phyloP scores from a whole-genome alignment of 805 yeast species.

The Ogataea methylovora region DNA sequence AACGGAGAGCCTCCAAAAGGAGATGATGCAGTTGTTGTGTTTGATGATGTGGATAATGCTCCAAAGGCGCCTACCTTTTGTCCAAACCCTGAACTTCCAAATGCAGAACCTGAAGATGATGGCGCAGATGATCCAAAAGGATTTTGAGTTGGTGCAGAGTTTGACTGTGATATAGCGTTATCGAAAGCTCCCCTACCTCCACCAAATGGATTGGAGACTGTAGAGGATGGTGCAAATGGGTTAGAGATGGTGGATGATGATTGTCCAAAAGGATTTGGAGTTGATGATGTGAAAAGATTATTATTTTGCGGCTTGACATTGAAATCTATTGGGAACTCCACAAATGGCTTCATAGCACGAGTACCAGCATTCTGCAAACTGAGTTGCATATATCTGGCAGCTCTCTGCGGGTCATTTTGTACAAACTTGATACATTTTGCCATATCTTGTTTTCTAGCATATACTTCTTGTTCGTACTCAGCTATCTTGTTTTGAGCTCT shows the following conservation, averaged over 20 bases:
- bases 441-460: slow-evolving; percentile 40
- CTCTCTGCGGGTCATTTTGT: slow-evolving; percentile 34
- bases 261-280: slow-evolving; percentile 4
- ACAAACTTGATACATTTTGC: slow-evolving; percentile 31
- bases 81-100: slow-evolving; percentile 3
- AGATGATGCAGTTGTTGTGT: not conserved
- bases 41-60: slow-evolving; percentile 6
- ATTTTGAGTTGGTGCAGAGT: not conserved
- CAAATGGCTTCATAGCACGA: slow-evolving; percentile 19
- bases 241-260: slow-evolving; percentile 1
- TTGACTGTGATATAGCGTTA: not conserved
- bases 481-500: slow-evolving; percentile 26
- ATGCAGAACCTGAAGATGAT: not conserved
- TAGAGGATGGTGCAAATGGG: slow-evolving; percentile 15
- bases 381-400: slow-evolving; percentile 50
- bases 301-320: not conserved
- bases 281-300: slow-evolving; percentile 3
- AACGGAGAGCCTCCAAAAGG: slow-evolving; percentile 3
- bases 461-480: slow-evolving; percentile 32
- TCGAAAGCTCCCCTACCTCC: slow-evolving; percentile 1
- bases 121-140: slow-evolving; percentile 6
- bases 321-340: slow-evolving; percentile 25
- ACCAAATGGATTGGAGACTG: slow-evolving; percentile 7
- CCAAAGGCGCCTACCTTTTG: not conserved
- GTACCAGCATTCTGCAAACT: slow-evolving; percentile 25